Evolutionary conservation across 2,329 filamentous ascomycete species (phyloP).

Genomic region (Colletotrichum incanum): DNA sequence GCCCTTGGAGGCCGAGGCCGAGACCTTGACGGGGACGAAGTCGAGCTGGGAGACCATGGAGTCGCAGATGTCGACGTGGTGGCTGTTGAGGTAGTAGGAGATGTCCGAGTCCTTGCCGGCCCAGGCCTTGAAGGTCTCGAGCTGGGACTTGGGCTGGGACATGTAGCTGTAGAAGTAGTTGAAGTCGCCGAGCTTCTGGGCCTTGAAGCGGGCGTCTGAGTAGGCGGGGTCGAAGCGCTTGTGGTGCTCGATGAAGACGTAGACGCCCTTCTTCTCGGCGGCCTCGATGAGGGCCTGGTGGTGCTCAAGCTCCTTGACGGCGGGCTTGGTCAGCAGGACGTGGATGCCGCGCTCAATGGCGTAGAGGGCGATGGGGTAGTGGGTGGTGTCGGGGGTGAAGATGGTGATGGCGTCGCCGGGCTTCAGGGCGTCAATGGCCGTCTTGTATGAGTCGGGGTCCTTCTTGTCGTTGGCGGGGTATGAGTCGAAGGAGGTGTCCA

Average conservation of each 20-base stretch:
- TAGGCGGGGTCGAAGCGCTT: conserved; percentile 97
- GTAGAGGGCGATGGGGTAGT: conserved; percentile 93
- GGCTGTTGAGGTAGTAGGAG: conserved; percentile 95
- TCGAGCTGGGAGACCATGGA: conserved; percentile 85
- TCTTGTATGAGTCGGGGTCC: conserved; percentile 89
- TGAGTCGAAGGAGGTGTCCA: conserved; percentile 89
- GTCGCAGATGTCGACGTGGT: conserved; percentile 94
- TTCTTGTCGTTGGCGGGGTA: conserved; percentile 81
- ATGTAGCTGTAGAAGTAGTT: conserved; percentile 99
- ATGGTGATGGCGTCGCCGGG: conserved; percentile 93
- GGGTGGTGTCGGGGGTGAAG: conserved; percentile 94
- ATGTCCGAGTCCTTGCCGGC: conserved; percentile 94
- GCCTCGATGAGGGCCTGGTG: conserved; percentile 84
- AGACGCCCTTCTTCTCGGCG: conserved; percentile 82
- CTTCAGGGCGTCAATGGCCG: conserved; percentile 86
- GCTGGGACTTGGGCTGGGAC: conserved; percentile 91
- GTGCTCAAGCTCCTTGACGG: conserved; percentile 86
- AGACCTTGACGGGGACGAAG: conserved; percentile 84
- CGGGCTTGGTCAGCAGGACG: conserved; percentile 94
- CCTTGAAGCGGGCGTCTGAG: conserved; percentile 86
- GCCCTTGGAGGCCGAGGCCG: conserved; percentile 83
- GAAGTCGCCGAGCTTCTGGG: conserved; percentile 87
- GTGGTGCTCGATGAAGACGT: conserved; percentile 96
- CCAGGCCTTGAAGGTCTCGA: conserved; percentile 96
- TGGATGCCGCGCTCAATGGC: conserved; percentile 91